Conservation (phyloP, 108 stramenopile genomes). For the Fragilaria radians region DNA sequence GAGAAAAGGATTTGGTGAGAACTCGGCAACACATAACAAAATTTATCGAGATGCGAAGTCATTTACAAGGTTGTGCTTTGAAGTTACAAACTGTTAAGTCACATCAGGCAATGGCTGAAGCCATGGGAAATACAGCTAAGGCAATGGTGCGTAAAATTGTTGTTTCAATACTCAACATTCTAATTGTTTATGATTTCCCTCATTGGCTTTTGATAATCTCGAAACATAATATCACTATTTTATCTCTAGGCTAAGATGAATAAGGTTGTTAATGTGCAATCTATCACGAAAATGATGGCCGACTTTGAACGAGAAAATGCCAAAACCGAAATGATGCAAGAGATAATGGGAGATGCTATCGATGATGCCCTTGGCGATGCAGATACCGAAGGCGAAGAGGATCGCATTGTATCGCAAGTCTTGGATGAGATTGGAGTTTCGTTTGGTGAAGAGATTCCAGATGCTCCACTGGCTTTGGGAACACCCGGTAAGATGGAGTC, state of each 20-base stretch:
- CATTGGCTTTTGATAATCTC: not conserved
- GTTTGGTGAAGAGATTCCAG: constrained; percentile 71
- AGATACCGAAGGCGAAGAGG: constrained; percentile 90
- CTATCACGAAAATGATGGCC: constrained; percentile 95
- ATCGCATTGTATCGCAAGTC: constrained; percentile 80
- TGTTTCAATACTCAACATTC: not conserved
- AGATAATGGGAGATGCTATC: constrained; percentile 93
- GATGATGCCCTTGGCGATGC: constrained; percentile 92
- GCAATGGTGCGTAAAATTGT: constrained; percentile 47
- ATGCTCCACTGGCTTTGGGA: constrained; percentile 53
- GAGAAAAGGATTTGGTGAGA: constrained; percentile 85
- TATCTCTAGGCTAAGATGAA: constrained; percentile 82
- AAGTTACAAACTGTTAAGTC: constrained; percentile 94
- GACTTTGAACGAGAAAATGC: constrained; percentile 95
- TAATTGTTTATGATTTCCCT: constrained; percentile 4
- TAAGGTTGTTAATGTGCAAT: constrained; percentile 88
- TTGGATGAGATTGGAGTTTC: constrained; percentile 87
- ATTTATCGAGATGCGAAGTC: constrained; percentile 95
- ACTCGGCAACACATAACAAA: constrained; percentile 89
- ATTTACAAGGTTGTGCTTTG: constrained; percentile 87
- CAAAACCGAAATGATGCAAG: constrained; percentile 93
- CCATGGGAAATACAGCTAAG: constrained; percentile 84
- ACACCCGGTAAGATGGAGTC: constrained; percentile 16
- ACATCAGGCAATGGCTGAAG: constrained; percentile 93
- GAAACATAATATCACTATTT: not conserved